These are phyloP conservation scores for Cicer yamashitae DNA, from an alignment of 306 rosid species.

Conservation along the genomic window DNA sequence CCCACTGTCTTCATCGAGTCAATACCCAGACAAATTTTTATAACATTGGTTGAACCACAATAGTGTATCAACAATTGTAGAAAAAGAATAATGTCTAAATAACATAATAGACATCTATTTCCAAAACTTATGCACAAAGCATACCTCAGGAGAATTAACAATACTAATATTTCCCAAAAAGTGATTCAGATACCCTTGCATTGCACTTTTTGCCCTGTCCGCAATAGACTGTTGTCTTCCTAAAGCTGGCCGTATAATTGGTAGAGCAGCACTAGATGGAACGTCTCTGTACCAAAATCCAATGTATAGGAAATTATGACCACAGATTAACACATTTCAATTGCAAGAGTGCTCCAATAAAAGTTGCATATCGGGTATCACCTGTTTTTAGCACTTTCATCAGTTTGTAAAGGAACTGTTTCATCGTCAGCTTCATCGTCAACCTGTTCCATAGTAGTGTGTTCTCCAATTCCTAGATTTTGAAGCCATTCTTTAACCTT, in stretches of 20 bases:
- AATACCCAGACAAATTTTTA: background rate
- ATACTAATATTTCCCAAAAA: conserved; percentile 91
- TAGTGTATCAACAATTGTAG: conserved; percentile 12
- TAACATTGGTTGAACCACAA: background rate
- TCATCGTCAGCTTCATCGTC: conserved; percentile 92
- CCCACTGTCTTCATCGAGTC: background rate
- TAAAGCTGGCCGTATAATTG: conserved; percentile 90
- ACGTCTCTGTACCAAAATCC: conserved; percentile 81
- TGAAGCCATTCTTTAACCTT: conserved; percentile 99
- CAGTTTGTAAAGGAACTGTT: conserved; percentile 62
- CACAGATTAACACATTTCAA: conserved; percentile 28
- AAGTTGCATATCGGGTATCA: conserved; percentile 39
- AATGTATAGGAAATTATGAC: conserved; percentile 44
- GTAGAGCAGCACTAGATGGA: conserved; percentile 97
- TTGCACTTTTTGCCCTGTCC: conserved; percentile 89
- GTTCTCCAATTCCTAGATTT: conserved; percentile 99
- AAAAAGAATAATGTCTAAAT: conserved; percentile 18
- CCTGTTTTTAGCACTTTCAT: conserved; percentile 84
- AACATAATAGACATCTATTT: conserved; percentile 26
- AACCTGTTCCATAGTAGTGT: conserved; percentile 68
- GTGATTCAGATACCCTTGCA: conserved; percentile 99
- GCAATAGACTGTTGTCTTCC: conserved; percentile 93
- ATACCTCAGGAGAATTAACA: conserved; percentile 96
- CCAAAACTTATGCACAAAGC: conserved; percentile 43
- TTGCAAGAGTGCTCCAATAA: conserved; percentile 24